Conservation (phyloP, 306 rosid species). For the Potentilla sterilis region DNA sequence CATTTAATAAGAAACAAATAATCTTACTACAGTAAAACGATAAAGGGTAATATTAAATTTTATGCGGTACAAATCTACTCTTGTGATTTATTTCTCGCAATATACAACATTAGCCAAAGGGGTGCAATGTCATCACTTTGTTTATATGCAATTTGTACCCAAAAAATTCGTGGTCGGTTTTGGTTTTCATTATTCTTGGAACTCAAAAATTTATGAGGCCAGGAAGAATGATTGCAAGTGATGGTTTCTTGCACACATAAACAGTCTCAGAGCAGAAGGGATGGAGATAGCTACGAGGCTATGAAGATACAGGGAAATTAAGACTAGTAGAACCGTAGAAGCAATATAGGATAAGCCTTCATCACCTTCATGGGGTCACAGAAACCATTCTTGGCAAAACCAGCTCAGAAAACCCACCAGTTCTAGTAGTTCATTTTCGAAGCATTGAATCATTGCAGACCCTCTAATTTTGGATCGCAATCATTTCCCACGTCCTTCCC, state of each 20-base stretch:
- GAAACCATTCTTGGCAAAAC: neutral
- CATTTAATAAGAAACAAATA: no score
- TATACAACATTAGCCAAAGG: no score
- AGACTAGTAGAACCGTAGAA: neutral
- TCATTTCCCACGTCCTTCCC: neutral
- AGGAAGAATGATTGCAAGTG: slow-evolving; percentile 1
- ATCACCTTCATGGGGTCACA: neutral
- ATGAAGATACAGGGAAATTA: neutral
- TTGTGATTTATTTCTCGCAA: no score
- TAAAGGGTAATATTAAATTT: no score
- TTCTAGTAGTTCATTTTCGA: neutral
- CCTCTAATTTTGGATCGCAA: neutral
- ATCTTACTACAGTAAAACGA: no score
- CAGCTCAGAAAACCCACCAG: neutral
- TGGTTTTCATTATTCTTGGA: neutral
- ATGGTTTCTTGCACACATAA: slow-evolving; percentile 6
- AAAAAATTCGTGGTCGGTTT: neutral
- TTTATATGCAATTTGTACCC: no score
- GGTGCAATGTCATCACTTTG: no score
- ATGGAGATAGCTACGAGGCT: neutral
- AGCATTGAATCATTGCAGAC: neutral
- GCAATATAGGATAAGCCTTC: neutral
- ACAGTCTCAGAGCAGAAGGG: neutral
- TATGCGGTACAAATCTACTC: no score
- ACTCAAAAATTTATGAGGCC: neutral